Evolutionary conservation across 2,329 filamentous ascomycete genomes (phyloP).

Genomic region (Ciborinia camelliae): DNA sequence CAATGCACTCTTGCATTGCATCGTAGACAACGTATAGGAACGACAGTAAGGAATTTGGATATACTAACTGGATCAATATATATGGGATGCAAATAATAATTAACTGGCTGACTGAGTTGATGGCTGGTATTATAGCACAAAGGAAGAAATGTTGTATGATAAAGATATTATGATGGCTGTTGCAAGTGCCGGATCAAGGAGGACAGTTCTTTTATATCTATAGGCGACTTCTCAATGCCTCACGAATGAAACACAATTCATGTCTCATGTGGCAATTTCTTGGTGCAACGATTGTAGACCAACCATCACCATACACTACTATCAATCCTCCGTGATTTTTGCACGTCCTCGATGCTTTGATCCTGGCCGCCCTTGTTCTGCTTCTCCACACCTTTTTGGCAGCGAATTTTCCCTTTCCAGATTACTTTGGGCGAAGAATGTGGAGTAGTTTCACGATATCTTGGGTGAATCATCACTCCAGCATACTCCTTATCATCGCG

Average conservation of each 20-base stretch:
- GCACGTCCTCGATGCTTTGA: constrained; percentile 33
- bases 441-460: constrained; percentile 33
- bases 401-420: constrained; percentile 26
- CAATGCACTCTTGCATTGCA: not conserved
- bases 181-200: constrained; percentile 5
- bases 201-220: constrained; percentile 17
- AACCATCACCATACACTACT: constrained; percentile 30
- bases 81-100: not conserved
- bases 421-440: constrained; percentile 23
- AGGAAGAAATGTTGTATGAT: not conserved
- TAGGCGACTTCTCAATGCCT: constrained; percentile 3
- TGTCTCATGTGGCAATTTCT: constrained; percentile 9
- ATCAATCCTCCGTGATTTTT: constrained; percentile 31
- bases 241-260: constrained; percentile 1
- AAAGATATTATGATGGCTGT: not conserved
- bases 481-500: constrained; percentile 31
- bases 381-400: constrained; percentile 34
- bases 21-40: not conserved
- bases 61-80: not conserved
- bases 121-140: not conserved
- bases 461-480: constrained; percentile 22
- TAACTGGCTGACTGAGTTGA: not conserved
- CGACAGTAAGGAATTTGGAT: not conserved
- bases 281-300: constrained; percentile 17
- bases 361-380: constrained; percentile 30